Evolutionary conservation across 352 stramenopile genomes (phyloP), one percentile per base, ranked within the genome.

Genomic region (Pilasporangium apinafurcum): DNA sequence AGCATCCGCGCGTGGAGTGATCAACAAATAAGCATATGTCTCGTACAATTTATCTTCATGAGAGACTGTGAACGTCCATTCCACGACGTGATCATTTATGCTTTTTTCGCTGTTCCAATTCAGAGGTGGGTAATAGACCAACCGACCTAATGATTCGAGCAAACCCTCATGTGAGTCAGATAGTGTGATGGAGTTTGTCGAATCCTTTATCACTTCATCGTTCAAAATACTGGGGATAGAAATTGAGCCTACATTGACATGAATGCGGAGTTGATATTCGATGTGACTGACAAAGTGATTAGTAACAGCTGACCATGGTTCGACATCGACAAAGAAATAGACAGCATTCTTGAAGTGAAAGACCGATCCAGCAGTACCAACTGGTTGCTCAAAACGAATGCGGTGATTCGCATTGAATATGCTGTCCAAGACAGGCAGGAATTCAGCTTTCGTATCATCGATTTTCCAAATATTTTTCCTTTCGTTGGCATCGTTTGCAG

Each of bases 41-140:
- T 64, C 41, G 13, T 56, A 44, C 6, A 42, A 45, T 22, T 34
- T 32, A 27, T 46, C 35, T 25, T 46, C 51, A 9, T 59, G 44
- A 1, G 49, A 49, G 16, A 82, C 54, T 1, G 48, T 44, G 42
- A 85, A 85, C n/a, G 28, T 22, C 68, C 71, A 84, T 29, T 76
- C 51, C 0, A 80, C 61, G 3, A 74, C 43, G 14, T 68, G 48
- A 1, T 37, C 35, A 2, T 38, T 48, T 3, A 38, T 30, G n/a
- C 46, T 48, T 7, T 50, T 39, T 9, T 65, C 37, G 14, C 53
- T 55, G 47, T 83, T 76, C 69, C 72, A 87, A 48, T 83, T 83
- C 30, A 59, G 55, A 9, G 64, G 58, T 8, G 68, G 56, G 12
- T 59, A 31, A 27, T 63, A 87, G 17, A 67, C 32, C 12, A 83